Base-by-base conservation (phyloP, 2,329 filamentous ascomycete genomes). In the Venturia carpophila region DNA sequence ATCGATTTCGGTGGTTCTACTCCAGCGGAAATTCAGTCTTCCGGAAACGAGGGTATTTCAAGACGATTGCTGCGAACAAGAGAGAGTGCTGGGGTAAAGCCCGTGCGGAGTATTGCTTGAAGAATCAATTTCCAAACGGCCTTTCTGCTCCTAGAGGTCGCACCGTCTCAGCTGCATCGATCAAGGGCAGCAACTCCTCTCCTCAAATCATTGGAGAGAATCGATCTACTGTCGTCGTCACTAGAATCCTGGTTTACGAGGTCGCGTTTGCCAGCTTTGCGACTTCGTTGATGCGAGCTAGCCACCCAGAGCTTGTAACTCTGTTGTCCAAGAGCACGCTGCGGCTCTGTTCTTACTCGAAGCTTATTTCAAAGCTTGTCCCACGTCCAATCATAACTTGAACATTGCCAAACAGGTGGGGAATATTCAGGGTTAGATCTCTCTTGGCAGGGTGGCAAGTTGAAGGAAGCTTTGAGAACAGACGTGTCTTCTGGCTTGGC, bases 321-420 rank as follows among this genome's bases (percentile, higher is more conserved):
- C 19, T 56, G 19, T 42, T 43, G 10, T 42, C n/a, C 37, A 61
- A 34, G 37, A 24, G 17, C 34, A 39, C 58, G 13, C 10, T 39
- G 58, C 58, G 58, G 34, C 58, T 61, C 24, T 24, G 58, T 42
- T 61, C 37, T 24, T 41, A 61, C 41, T 61, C 58, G 58, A 43
- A 24, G 30, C 24, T 41, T 61, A 61, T 42, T 61, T 42, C 19
- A 42, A 41, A 37, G 41, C 37, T 30, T 24, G 37, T n/a, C 15
- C 41, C 10, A 42, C 17, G 5, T 37, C 41, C 58, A 41, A 61
- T 43, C 34, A 61, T 61, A 41, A 5, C 17, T 19, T 11, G 24
- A 19, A 24, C 4, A 34, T 42, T 42, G 24, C 17, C 13, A 61
- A 61, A 61, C 49, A 34, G 19, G 1, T 56, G 9, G 27, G n/a